Conservation (phyloP, 257 asterid species). For the Solanum paucissectum region DNA sequence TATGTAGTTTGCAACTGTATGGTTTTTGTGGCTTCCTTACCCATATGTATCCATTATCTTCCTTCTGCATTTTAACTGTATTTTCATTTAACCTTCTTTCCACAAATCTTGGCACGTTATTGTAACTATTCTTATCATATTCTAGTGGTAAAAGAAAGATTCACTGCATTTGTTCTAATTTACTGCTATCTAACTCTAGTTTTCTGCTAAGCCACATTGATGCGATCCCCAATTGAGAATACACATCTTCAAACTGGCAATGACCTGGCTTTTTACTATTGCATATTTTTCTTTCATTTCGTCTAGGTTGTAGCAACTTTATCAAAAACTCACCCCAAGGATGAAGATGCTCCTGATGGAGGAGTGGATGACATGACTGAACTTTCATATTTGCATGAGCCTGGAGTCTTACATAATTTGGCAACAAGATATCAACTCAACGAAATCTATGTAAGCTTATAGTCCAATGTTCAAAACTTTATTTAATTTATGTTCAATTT, state of each 20-base stretch:
- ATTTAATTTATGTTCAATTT: not conserved
- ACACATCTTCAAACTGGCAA: not conserved
- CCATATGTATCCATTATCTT: not conserved
- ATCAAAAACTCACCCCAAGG: conserved; percentile 69
- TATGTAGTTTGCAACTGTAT: not conserved
- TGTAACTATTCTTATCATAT: not conserved
- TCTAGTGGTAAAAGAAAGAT: not conserved
- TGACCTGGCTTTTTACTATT: not conserved
- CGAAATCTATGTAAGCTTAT: conserved; percentile 67
- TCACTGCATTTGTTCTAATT: not conserved
- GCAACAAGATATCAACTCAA: conserved; percentile 82
- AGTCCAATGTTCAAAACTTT: not conserved
- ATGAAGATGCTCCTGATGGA: conserved; percentile 85
- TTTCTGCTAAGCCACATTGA: not conserved
- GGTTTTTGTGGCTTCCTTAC: not conserved
- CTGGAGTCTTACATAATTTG: conserved; percentile 92
- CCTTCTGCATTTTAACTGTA: not conserved
- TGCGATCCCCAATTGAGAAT: not conserved
- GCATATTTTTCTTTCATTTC: conserved; percentile 6
- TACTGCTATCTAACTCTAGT: not conserved
- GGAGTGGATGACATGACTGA: conserved; percentile 99
- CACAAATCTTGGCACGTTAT: not conserved
- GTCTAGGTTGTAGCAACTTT: conserved; percentile 44
- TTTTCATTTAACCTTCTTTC: not conserved
- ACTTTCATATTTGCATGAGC: conserved; percentile 88